Base-by-base conservation (phyloP, 257 asterid species). In the Solanum chmielewskii region DNA sequence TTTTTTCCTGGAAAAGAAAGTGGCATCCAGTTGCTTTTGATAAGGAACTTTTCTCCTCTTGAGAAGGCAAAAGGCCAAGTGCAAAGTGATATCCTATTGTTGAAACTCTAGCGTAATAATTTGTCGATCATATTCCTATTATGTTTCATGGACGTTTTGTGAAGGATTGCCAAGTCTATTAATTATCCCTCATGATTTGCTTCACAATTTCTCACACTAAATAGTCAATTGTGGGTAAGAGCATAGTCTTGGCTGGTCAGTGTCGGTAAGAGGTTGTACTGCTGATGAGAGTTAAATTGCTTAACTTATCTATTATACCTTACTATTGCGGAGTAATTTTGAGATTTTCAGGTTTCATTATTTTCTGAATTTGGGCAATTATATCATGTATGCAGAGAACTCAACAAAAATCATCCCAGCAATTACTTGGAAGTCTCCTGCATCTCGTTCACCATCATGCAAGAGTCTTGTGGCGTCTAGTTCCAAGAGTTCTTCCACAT, bases 401-500 rank as follows among this genome's bases (percentile, higher is more conserved):
- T 94, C 98, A 23, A 92, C 95, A 7, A 96, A 96, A 90, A 84
- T 94, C 84, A 93, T 96, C 60, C 97, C 93, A 85, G 87, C 96
- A 18, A 93, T 96, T 33, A 70, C 94, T 21, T 92, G 97, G 98
- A 89, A 91, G 39, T 89, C 98, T 18, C 88, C 94, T 49, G 89
- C 91, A 14, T 85, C 96, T 5, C 93, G 93, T 31, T 92, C 87
- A 1, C 31, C 81, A 25, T 73, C 98, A 6, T 92, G 93, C 45
- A 96, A 94, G 94, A 96, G 98, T 71, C 91, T 96, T 41, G 97
- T 94, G 14, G 96, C 96, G 4, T 92, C 98, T 33, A 87, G 92
- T 89, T 93, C 98, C 9, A 94, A 92, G 89, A 93, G 93, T 85
- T 90, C 96, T 47, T 92, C 98, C 27, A 88, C 97, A 12, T 94